These are phyloP conservation scores for Mangifera indica DNA, from an alignment of 345 rosid genomes.

Conservation along the genomic window DNA sequence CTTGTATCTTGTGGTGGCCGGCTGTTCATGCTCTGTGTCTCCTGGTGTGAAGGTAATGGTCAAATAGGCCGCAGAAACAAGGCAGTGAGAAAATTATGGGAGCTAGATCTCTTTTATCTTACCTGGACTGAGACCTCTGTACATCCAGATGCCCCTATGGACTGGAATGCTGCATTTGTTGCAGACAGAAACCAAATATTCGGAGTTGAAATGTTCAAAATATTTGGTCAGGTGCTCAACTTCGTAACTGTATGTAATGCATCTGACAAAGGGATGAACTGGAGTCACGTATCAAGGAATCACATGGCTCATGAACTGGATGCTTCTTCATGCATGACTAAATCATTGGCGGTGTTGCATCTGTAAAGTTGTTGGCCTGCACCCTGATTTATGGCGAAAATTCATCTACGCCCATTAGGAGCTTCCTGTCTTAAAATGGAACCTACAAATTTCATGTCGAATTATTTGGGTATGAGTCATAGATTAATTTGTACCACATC, in stretches of 20 bases:
- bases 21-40: conserved; percentile 83
- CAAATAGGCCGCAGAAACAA: conserved; percentile 94
- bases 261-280: conserved; percentile 42
- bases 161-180: conserved; percentile 92
- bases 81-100: conserved; percentile 94
- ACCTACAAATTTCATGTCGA: conserved; percentile 19
- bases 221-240: conserved; percentile 89
- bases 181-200: conserved; percentile 64
- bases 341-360: conserved; percentile 74
- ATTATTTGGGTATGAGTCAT: conserved; percentile 22
- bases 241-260: conserved; percentile 67
- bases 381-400: conserved; percentile 18
- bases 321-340: conserved; percentile 79
- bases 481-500: not conserved
- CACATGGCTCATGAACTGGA: conserved; percentile 72
- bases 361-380: conserved; percentile 33
- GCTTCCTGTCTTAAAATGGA: conserved; percentile 9
- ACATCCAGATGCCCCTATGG: conserved; percentile 99
- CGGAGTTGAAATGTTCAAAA: conserved; percentile 97
- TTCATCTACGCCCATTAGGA: conserved; percentile 15
- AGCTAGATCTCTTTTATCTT: conserved; percentile 82
- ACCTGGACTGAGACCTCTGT: conserved; percentile 77
- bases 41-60: conserved; percentile 99
- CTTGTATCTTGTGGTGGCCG: conserved; percentile 76
- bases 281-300: conserved; percentile 84